Base-by-base conservation (phyloP, 768 basidiomycete genomes). In the Panaeolus papilionaceus region DNA sequence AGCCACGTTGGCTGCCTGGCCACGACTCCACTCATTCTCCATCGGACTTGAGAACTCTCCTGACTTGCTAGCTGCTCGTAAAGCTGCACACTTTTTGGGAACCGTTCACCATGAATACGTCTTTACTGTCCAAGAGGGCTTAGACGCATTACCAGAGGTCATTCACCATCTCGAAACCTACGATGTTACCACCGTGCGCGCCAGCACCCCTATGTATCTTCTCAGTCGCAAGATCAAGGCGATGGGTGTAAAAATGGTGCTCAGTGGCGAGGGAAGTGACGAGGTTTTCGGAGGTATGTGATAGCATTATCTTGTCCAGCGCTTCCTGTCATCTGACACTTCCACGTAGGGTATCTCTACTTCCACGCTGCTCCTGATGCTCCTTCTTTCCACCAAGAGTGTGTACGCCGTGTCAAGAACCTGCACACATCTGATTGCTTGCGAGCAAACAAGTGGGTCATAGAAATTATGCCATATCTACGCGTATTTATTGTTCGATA, bases 191-290 rank as follows among this genome's bases (percentile, higher is more conserved):
- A 99, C 98, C 44, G 94, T 98, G 62, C 92, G 98, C 61, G 98
- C 98, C 9, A 95, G 93, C 73, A 98, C 96, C 4, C 98, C 98
- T 2, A 99, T 99, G 98, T 99, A 99, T 80, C 89, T 99, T 37
- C 88, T 99, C 68, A 95, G 93, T 76, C 88, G 98, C 62, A 99
- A 99, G 82, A 96, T 99, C 83, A 99, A 99, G 82, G 97, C 98
- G 4, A 98, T 95, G 94, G 98, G 98, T 67, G 98, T 99, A 64
- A 99, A 99, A 83, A 99, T 99, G 98, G 98, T 99, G 16, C 85
- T 99, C 40, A 94, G 92, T 70, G 98, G 98, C 18, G 98, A 99
- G 80, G 98, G 98, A 44, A 95, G 93, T 69, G 98, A 99, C 73
- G 98, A 99, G 80, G 95, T 99, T 69, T 88, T 98, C 42, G 97